A percentile compares a stretch with the other conserved stretches of the same genome.
Evolutionary conservation across 768 basidiomycete genomes (phyloP).

Genomic region (Mycena venus): DNA sequence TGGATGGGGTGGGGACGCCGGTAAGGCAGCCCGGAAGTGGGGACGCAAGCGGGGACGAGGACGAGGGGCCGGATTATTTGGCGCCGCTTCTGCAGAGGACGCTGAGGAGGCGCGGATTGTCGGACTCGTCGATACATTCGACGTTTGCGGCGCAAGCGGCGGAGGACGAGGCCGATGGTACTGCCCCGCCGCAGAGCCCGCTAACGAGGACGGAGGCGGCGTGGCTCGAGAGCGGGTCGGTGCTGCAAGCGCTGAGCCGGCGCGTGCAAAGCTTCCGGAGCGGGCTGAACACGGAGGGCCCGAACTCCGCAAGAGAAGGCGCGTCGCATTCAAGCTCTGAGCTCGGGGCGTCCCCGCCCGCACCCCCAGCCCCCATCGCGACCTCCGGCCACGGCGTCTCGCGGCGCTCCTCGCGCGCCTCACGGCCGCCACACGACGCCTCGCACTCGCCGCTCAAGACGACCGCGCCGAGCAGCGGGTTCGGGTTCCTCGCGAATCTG

Average conservation of each 20-base stretch:
- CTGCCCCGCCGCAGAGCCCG: conserved; percentile 32
- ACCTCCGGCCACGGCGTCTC: conserved; percentile 1
- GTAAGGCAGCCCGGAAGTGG: conserved; percentile 38
- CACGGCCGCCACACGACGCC: not conserved
- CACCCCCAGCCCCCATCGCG: not conserved
- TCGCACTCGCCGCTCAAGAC: conserved; percentile 13
- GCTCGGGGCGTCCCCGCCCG: conserved; percentile 28
- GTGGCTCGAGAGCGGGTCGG: conserved; percentile 60
- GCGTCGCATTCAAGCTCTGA: not conserved
- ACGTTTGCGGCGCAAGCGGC: conserved; percentile 70
- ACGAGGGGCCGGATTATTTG: conserved; percentile 57
- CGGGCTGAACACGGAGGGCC: conserved; percentile 1
- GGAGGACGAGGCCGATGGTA: conserved; percentile 53
- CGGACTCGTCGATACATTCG: conserved; percentile 93
- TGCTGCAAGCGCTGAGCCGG: conserved; percentile 66
- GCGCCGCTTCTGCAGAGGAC: conserved; percentile 75
- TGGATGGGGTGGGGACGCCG: conserved; percentile 60
- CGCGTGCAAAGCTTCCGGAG: conserved; percentile 64
- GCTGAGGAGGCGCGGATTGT: conserved; percentile 83
- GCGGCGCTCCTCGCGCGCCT: conserved; percentile 17
- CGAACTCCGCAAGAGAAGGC: not conserved
- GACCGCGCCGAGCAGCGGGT: not conserved
- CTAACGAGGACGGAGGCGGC: conserved; percentile 34
- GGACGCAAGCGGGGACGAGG: conserved; percentile 44
- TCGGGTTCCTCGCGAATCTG: conserved; percentile 23